A percentile compares a stretch with the other conserved stretches of the same genome.
Evolutionary conservation across 371 early-diverging fungal genomes (phyloP).

Genomic region (Mucor ambiguus): DNA sequence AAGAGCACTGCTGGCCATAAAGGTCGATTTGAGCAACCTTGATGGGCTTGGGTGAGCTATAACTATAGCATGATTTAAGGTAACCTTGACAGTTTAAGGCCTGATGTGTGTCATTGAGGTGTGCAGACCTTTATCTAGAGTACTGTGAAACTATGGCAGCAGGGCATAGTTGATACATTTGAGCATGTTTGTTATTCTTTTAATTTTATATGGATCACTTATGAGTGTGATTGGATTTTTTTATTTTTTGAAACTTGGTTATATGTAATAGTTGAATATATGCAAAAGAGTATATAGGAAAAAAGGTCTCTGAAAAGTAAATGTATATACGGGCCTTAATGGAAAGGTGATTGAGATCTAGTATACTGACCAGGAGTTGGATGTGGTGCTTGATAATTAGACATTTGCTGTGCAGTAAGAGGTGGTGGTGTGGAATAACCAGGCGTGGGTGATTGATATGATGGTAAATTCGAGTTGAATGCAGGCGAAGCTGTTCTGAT

Average conservation of each 20-base stretch:
- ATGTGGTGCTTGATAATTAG: not conserved
- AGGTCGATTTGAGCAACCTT: no score
- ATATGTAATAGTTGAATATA: not conserved
- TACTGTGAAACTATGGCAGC: no score
- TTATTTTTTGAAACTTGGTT: not conserved
- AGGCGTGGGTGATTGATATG: not conserved
- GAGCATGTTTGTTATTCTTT: no score
- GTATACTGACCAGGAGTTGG: conserved; percentile 6
- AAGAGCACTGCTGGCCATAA: no score
- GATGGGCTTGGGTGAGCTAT: no score
- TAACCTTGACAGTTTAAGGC: no score
- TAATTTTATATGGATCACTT: no score
- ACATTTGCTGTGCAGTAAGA: not conserved
- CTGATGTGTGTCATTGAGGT: no score
- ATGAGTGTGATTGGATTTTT: not conserved
- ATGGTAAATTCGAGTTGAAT: conserved; percentile 13
- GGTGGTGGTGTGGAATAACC: conserved; percentile 13
- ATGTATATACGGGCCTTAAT: conserved; percentile 6
- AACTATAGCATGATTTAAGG: no score
- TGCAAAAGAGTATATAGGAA: not conserved
- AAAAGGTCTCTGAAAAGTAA: not conserved
- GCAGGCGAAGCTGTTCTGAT: conserved; percentile 16
- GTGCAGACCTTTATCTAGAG: no score
- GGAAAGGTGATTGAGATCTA: conserved; percentile 15
- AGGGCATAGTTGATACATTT: no score